Conservation (phyloP, 2,329 filamentous ascomycete species). For the Sphaerulina vaccinii region DNA sequence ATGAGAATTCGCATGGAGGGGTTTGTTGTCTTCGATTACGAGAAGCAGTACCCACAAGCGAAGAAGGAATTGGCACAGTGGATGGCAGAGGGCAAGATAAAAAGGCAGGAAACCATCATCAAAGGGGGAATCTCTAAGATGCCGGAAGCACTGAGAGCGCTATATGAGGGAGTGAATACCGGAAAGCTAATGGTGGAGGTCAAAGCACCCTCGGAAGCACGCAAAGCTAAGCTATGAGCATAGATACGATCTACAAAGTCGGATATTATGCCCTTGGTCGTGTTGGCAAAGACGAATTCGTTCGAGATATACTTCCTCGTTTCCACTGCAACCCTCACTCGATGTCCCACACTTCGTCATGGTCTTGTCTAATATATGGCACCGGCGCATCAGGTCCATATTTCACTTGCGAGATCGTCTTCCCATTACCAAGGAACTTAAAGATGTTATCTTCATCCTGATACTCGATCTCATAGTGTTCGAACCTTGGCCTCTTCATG, state of each 20-base stretch:
- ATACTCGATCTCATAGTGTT: slow-evolving; percentile 52
- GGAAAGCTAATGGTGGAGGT: slow-evolving; percentile 33
- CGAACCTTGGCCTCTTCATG: slow-evolving; percentile 42
- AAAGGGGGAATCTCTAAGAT: slow-evolving; percentile 49
- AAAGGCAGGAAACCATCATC: slow-evolving; percentile 48
- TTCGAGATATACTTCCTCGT: too few species aligned
- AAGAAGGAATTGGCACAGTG: slow-evolving; percentile 49
- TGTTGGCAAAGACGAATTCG: too few species aligned
- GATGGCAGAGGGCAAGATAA: slow-evolving; percentile 55
- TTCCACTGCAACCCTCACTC: too few species aligned
- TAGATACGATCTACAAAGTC: not conserved
- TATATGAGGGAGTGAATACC: slow-evolving; percentile 49
- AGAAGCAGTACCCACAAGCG: slow-evolving; percentile 57
- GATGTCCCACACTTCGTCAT: slow-evolving; percentile 23
- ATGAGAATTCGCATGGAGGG: slow-evolving; percentile 64
- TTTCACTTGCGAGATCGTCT: slow-evolving; percentile 35
- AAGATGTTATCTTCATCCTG: slow-evolving; percentile 43
- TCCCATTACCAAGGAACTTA: slow-evolving; percentile 50
- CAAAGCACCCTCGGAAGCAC: slow-evolving; percentile 9
- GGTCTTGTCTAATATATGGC: slow-evolving; percentile 23
- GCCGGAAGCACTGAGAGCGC: slow-evolving; percentile 48
- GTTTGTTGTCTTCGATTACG: slow-evolving; percentile 72
- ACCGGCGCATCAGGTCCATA: slow-evolving; percentile 22
- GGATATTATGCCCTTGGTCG: too few species aligned
- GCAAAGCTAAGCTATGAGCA: slow-evolving; percentile 21